These are phyloP conservation scores for Daldinia grandis DNA, from an alignment of 495 filamentous ascomycete genomes.

Conservation along the genomic window DNA sequence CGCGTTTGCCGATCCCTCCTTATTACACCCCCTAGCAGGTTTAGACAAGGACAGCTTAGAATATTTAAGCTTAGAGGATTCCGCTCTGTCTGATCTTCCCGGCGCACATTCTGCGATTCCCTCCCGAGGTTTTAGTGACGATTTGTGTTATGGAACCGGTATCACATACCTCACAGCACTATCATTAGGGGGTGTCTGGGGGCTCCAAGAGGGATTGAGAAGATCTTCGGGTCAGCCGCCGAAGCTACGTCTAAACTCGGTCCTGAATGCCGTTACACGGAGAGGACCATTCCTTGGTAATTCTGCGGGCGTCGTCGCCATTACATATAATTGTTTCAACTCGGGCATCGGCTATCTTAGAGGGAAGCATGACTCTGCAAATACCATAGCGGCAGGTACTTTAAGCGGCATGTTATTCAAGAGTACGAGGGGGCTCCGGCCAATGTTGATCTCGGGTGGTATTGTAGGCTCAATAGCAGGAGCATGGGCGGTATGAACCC, in stretches of 20 bases:
- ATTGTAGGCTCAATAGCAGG: slow-evolving; percentile 87
- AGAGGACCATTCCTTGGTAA: slow-evolving; percentile 97
- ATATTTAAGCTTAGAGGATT: slow-evolving; percentile 93
- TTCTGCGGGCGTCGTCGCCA: slow-evolving; percentile 90
- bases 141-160: slow-evolving; percentile 96
- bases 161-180: slow-evolving; percentile 89
- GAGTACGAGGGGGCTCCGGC: slow-evolving; percentile 86
- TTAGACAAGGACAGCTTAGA: slow-evolving; percentile 91
- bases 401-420: slow-evolving; percentile 95
- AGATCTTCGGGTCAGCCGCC: slow-evolving; percentile 79
- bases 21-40: slow-evolving; percentile 92
- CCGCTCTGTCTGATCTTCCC: slow-evolving; percentile 85
- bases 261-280: slow-evolving; percentile 90
- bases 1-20: slow-evolving; percentile 79
- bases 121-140: slow-evolving; percentile 95
- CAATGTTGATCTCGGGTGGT: slow-evolving; percentile 91
- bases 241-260: slow-evolving; percentile 89
- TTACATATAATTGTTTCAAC: slow-evolving; percentile 95
- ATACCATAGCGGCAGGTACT: slow-evolving; percentile 83
- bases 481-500: slow-evolving; percentile 80
- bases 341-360: slow-evolving; percentile 84
- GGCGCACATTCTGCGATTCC: slow-evolving; percentile 86
- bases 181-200: slow-evolving; percentile 89
- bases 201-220: slow-evolving; percentile 83
- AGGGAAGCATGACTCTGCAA: slow-evolving; percentile 90